phyloP scores from a whole-genome alignment of 2,329 filamentous ascomycete genomes.

The Onygenales sp. region DNA sequence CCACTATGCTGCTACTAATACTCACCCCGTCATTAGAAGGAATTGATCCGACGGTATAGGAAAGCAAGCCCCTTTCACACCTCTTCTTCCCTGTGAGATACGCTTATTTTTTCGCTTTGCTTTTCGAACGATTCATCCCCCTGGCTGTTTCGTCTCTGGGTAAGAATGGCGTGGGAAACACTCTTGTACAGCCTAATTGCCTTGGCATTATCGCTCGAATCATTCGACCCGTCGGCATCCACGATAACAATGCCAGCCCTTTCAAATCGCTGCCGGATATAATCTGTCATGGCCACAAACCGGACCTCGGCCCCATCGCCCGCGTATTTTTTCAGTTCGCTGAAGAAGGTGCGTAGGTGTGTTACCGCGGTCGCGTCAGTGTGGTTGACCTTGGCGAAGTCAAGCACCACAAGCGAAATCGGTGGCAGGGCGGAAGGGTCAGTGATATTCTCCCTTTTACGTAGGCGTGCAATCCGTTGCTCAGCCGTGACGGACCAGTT shows the following conservation, averaged over 20 bases:
- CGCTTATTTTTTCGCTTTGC: conserved; percentile 9
- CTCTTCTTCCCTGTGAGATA: conserved; percentile 10
- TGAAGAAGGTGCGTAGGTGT: conserved; percentile 40
- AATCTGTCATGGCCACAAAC: conserved; percentile 40
- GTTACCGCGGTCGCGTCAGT: conserved; percentile 46
- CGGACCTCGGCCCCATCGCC: conserved; percentile 39
- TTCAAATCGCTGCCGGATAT: conserved; percentile 24
- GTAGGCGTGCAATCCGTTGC: conserved; percentile 38
- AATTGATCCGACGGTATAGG: too few species aligned
- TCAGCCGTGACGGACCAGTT: conserved; percentile 48
- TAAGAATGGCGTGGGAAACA: conserved; percentile 10
- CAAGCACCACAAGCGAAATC: conserved; percentile 42
- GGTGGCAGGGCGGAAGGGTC: conserved; percentile 24
- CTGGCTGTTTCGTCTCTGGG: conserved; percentile 7
- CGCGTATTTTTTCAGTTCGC: conserved; percentile 41
- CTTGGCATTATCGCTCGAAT: conserved; percentile 1
- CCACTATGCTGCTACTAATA: too few species aligned
- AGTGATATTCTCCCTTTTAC: conserved; percentile 28
- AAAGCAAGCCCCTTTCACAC: not conserved
- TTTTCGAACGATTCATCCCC: conserved; percentile 10
- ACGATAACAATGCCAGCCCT: conserved; percentile 25
- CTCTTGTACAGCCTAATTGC: conserved; percentile 9
- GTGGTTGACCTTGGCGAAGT: conserved; percentile 44
- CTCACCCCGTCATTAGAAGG: too few species aligned
- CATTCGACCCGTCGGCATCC: conserved; percentile 7